Percentiles rank a stretch among this genome's conserved stretches.
Evolutionary conservation across 116 monocot genomes (phyloP).

Genomic region (Zostera marina): DNA sequence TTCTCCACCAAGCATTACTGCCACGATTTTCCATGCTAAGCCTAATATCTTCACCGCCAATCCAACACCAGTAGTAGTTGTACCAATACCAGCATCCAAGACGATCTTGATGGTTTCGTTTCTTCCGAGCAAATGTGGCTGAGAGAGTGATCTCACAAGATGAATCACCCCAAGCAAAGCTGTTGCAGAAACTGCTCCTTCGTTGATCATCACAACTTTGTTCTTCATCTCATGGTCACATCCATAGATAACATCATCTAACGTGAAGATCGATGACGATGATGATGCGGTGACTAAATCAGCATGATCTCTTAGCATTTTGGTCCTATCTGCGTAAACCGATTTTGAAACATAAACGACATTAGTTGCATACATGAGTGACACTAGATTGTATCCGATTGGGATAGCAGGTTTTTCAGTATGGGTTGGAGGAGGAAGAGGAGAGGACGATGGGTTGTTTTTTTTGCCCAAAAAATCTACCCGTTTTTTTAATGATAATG

Average conservation of each 20-base stretch:
- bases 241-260: conserved; percentile 26
- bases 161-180: conserved; percentile 54
- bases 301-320: conserved; percentile 45
- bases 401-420: conserved; percentile 48
- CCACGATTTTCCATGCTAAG: conserved; percentile 59
- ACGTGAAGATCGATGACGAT: conserved; percentile 16
- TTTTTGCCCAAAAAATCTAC: too few species aligned
- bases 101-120: conserved; percentile 26
- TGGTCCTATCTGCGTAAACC: conserved; percentile 30
- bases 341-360: conserved; percentile 32
- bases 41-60: conserved; percentile 38
- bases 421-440: too few species aligned
- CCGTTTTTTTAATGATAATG: too few species aligned
- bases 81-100: conserved; percentile 65
- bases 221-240: background rate
- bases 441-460: too few species aligned
- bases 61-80: conserved; percentile 64
- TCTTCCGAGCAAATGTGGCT: conserved; percentile 24
- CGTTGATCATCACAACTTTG: conserved; percentile 46
- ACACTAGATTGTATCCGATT: conserved; percentile 62
- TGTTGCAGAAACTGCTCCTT: conserved; percentile 41
- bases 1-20: conserved; percentile 55
- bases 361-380: conserved; percentile 41
- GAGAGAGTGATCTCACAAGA: conserved; percentile 46
- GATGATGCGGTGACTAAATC: conserved; percentile 17